Conservation (phyloP, 2,329 filamentous ascomycete genomes). For the Ophiosphaerella narmari region DNA sequence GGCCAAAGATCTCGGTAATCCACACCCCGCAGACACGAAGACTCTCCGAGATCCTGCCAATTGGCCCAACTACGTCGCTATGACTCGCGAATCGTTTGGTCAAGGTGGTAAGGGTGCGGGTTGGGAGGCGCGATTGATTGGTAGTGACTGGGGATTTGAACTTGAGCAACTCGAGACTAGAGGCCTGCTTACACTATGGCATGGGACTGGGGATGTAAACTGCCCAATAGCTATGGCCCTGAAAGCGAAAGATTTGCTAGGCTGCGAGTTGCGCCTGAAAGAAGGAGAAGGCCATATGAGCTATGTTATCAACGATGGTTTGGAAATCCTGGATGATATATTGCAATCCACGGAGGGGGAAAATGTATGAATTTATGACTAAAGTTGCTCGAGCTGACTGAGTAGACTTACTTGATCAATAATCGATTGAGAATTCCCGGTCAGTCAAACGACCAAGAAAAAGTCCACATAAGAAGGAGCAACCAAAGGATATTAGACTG, state of each 20-base stretch:
- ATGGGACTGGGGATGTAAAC: constrained; percentile 36
- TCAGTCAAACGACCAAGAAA: too few relatives aligned
- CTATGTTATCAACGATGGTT: constrained; percentile 23
- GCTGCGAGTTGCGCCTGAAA: constrained; percentile 23
- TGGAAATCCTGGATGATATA: constrained; percentile 24
- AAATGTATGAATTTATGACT: too few relatives aligned
- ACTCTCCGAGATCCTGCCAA: constrained; percentile 25
- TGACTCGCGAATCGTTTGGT: constrained; percentile 30
- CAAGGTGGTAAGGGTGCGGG: constrained; percentile 32
- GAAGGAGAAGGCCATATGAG: constrained; percentile 35
- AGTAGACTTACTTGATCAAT: too few relatives aligned
- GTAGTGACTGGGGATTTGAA: constrained; percentile 40
- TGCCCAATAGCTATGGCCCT: constrained; percentile 28
- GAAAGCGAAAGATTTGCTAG: constrained; percentile 27
- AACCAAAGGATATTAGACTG: too few relatives aligned
- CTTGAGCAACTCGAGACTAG: constrained; percentile 28
- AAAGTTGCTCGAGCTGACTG: too few relatives aligned
- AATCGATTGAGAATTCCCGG: too few relatives aligned
- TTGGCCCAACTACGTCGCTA: constrained; percentile 29
- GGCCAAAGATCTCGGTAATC: constrained; percentile 22
- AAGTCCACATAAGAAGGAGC: too few relatives aligned
- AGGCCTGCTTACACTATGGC: constrained; percentile 37
- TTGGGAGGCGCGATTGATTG: constrained; percentile 36
- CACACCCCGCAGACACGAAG: constrained; percentile 26
- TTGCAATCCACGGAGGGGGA: too few relatives aligned